These are phyloP conservation scores for Diaporthe sp. DNA, from an alignment of 2,329 filamentous ascomycete genomes.

Conservation along the genomic window DNA sequence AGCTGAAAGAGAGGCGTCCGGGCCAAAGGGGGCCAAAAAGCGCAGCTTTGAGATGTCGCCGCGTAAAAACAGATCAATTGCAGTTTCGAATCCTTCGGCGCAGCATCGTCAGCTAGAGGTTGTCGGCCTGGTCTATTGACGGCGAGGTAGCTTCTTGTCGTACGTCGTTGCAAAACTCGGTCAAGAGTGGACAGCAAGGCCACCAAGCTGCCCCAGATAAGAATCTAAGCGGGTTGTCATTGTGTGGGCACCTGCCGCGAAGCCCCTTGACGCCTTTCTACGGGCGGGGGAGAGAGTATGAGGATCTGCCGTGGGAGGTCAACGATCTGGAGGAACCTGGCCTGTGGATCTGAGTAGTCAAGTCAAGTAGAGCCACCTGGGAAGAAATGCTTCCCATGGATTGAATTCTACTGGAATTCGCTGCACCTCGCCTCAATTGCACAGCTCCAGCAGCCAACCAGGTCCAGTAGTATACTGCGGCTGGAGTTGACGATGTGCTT, in stretches of 20 bases:
- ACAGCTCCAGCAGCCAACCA: not conserved
- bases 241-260: slow-evolving; percentile 8
- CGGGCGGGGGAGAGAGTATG: not conserved
- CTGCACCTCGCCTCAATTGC: not conserved
- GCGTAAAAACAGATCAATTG: not conserved
- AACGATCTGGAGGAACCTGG: not conserved
- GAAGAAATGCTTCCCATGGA: not conserved
- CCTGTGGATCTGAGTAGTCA: not conserved
- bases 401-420: not conserved
- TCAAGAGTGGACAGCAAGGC: not conserved
- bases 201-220: not conserved
- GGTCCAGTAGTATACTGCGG: not conserved
- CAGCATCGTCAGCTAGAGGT: not conserved
- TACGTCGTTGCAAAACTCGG: not conserved
- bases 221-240: not conserved
- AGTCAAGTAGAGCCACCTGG: not conserved
- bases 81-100: not conserved
- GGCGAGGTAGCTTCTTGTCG: not conserved
- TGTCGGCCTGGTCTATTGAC: not conserved
- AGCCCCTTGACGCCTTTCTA: not conserved
- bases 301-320: not conserved
- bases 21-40: slow-evolving; percentile 4
- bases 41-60: not conserved
- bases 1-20: not conserved
- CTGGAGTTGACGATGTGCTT: not conserved